A percentile compares a stretch with the other conserved stretches of the same genome.
phyloP scores from a whole-genome alignment of 2,329 filamentous ascomycete species.

The Trichoderma hamatum region DNA sequence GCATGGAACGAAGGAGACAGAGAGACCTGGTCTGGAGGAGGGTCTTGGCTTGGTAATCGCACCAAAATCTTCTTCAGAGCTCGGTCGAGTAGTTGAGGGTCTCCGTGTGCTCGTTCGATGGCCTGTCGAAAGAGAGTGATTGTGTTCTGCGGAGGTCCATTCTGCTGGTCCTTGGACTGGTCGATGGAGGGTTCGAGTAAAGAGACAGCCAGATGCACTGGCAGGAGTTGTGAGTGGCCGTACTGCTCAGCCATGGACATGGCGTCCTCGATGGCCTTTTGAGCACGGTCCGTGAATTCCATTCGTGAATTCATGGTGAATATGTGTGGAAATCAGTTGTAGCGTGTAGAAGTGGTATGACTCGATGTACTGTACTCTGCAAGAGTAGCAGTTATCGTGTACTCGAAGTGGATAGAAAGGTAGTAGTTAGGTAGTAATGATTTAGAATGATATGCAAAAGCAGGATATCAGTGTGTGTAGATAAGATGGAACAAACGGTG shows the following conservation, averaged over 20 bases:
- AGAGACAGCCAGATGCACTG: slow-evolving; percentile 84
- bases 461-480: not conserved
- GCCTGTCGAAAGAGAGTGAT: slow-evolving; percentile 92
- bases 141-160: slow-evolving; percentile 64
- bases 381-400: not conserved
- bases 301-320: slow-evolving; percentile 71
- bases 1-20: slow-evolving; percentile 81
- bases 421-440: not conserved
- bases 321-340: not conserved
- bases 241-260: slow-evolving; percentile 88
- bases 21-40: slow-evolving; percentile 84
- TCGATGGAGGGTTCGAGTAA: slow-evolving; percentile 76
- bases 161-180: slow-evolving; percentile 81
- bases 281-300: slow-evolving; percentile 92
- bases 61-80: slow-evolving; percentile 90
- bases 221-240: slow-evolving; percentile 85
- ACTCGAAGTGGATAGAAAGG: not conserved
- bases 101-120: slow-evolving; percentile 89
- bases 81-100: slow-evolving; percentile 85
- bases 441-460: slow-evolving; percentile 10
- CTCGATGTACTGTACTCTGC: not conserved
- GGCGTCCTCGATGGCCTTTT: slow-evolving; percentile 86
- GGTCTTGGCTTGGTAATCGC: slow-evolving; percentile 89
- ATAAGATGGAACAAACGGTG: not conserved
- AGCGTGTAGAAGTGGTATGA: not conserved